These are phyloP conservation scores for Aspergillus brunneoviolaceus DNA, from an alignment of 2,329 filamentous ascomycete genomes.

Conservation along the genomic window DNA sequence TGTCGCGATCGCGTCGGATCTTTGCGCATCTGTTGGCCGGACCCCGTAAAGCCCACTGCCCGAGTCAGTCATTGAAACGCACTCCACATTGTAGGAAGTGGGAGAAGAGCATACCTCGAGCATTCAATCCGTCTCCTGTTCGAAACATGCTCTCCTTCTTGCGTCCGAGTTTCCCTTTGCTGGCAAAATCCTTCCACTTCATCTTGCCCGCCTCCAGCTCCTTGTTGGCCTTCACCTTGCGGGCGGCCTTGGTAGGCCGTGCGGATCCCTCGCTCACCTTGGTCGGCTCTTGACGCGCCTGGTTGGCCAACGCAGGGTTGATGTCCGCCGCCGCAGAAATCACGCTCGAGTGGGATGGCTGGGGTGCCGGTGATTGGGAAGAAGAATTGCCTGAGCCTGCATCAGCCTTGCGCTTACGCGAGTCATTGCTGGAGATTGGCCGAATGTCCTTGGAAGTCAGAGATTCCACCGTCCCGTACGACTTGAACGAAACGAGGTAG, in stretches of 20 bases:
- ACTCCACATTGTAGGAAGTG: background rate
- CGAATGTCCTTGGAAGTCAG: slow-evolving; percentile 79
- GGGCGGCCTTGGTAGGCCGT: slow-evolving; percentile 66
- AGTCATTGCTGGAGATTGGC: slow-evolving; percentile 65
- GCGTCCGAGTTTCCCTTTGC: slow-evolving; percentile 69
- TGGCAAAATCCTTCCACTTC: slow-evolving; percentile 92
- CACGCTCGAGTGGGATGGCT: slow-evolving; percentile 51
- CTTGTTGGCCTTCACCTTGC: slow-evolving; percentile 83
- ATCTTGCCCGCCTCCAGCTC: slow-evolving; percentile 86
- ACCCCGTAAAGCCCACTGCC: slow-evolving; percentile 91
- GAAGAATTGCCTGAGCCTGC: slow-evolving; percentile 59
- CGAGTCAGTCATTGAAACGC: slow-evolving; percentile 20
- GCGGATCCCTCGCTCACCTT: slow-evolving; percentile 61
- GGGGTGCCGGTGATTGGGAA: slow-evolving; percentile 42
- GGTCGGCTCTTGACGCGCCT: slow-evolving; percentile 63
- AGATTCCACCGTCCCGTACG: slow-evolving; percentile 78
- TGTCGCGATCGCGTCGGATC: slow-evolving; percentile 79
- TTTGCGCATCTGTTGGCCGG: slow-evolving; percentile 93
- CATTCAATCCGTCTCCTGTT: slow-evolving; percentile 81
- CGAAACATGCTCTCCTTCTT: slow-evolving; percentile 99
- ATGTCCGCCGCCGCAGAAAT: slow-evolving; percentile 68
- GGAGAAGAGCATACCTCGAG: slow-evolving; percentile 64
- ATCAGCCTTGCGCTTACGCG: slow-evolving; percentile 83
- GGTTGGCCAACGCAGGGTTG: slow-evolving; percentile 63
- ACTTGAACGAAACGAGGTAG: slow-evolving; percentile 94